phyloP scores from a whole-genome alignment of 306 rosid species.

The Dryas drummondii region DNA sequence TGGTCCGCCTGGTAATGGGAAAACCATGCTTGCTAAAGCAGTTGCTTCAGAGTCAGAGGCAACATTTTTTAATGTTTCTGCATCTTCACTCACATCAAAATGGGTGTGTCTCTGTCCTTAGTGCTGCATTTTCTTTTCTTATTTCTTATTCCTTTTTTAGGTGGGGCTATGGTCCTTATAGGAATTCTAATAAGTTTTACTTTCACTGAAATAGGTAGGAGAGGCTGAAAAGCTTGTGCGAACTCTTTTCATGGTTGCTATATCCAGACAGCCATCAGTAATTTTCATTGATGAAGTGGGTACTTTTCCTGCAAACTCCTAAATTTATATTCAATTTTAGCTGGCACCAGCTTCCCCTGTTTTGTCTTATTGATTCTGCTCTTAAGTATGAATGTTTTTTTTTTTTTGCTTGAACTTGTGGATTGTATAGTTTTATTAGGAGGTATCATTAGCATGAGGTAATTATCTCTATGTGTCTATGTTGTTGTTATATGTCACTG shows the following conservation, averaged over 20 bases:
- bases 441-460: background rate
- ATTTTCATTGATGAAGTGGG: conserved; percentile 95
- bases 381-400: background rate
- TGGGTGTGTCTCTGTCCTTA: conserved; percentile 61
- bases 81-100: conserved; percentile 95
- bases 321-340: background rate
- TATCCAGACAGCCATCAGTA: conserved; percentile 92
- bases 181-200: conserved; percentile 25
- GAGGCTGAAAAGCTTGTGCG: conserved; percentile 96
- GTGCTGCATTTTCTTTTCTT: conserved; percentile 14
- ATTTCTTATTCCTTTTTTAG: background rate
- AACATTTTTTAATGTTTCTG: conserved; percentile 85
- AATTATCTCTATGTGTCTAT: background rate
- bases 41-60: conserved; percentile 98
- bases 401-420: background rate
- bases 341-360: background rate
- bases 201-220: conserved; percentile 67
- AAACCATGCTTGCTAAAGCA: conserved; percentile 99
- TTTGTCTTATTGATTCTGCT: conserved; percentile 10
- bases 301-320: conserved; percentile 19
- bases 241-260: conserved; percentile 90
- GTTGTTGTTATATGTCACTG: background rate
- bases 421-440: background rate
- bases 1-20: conserved; percentile 99
- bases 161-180: conserved; percentile 10